Percentiles rank a stretch among this genome's conserved stretches.
phyloP scores from a whole-genome alignment of 805 yeast species.

The Metschnikowia bowlesiae region DNA sequence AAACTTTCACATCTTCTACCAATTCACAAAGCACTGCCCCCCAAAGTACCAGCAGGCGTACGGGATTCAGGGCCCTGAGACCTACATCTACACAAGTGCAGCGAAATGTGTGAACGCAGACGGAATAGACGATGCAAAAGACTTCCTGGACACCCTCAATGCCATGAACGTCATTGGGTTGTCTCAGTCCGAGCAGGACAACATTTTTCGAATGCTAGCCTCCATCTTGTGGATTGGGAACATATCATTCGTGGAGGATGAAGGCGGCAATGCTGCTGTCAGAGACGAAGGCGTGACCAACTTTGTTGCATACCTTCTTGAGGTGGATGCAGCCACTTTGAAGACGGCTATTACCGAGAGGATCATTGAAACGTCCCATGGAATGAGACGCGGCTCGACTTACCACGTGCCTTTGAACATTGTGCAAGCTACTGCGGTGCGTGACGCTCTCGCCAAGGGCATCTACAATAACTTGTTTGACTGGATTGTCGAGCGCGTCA shows the following conservation, averaged over 20 bases:
- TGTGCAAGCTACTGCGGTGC: slow-evolving; percentile 91
- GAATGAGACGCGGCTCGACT: slow-evolving; percentile 84
- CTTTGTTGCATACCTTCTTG: slow-evolving; percentile 86
- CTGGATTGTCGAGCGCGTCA: slow-evolving; percentile 93
- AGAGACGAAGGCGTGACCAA: slow-evolving; percentile 88
- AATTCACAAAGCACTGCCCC: slow-evolving; percentile 86
- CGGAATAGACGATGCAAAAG: slow-evolving; percentile 78
- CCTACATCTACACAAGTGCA: slow-evolving; percentile 82
- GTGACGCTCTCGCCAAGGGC: slow-evolving; percentile 94
- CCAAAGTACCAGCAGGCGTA: slow-evolving; percentile 74
- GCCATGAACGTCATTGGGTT: slow-evolving; percentile 92
- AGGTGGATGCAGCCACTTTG: slow-evolving; percentile 66
- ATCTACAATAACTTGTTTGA: slow-evolving; percentile 89
- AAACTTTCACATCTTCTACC: slow-evolving; percentile 96
- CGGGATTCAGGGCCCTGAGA: slow-evolving; percentile 94
- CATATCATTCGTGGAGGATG: slow-evolving; percentile 78
- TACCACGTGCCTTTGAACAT: slow-evolving; percentile 91
- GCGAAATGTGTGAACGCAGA: slow-evolving; percentile 83
- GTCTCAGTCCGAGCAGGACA: slow-evolving; percentile 77
- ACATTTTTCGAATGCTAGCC: slow-evolving; percentile 79
- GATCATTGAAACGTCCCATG: slow-evolving; percentile 85
- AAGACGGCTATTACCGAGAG: slow-evolving; percentile 70
- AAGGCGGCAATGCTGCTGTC: slow-evolving; percentile 77
- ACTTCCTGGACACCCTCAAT: slow-evolving; percentile 71
- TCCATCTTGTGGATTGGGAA: slow-evolving; percentile 94